phyloP scores from a whole-genome alignment of 2,329 filamentous ascomycete genomes.

The Sarocladium brachiariae region DNA sequence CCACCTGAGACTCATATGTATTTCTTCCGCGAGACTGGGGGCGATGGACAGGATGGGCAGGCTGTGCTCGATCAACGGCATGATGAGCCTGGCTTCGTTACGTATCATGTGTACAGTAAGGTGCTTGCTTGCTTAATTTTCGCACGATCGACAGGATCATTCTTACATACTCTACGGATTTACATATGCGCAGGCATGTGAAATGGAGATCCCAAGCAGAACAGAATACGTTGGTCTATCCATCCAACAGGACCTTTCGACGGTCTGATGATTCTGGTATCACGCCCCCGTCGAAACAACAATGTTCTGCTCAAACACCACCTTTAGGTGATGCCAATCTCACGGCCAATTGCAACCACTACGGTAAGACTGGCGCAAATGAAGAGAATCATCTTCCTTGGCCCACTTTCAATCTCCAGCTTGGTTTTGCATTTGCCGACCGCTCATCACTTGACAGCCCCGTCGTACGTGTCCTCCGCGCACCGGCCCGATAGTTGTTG shows the following conservation, averaged over 20 bases:
- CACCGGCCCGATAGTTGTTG: slow-evolving; percentile 5
- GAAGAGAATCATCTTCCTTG: background rate
- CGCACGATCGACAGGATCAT: too few species aligned
- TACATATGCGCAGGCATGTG: too few species aligned
- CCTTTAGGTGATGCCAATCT: slow-evolving; percentile 2
- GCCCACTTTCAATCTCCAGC: slow-evolving; percentile 7
- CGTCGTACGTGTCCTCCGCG: too few species aligned
- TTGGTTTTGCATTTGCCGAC: background rate
- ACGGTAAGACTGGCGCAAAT: too few species aligned
- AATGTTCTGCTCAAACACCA: background rate
- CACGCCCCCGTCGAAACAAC: background rate
- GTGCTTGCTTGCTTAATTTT: background rate
- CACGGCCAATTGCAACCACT: background rate
- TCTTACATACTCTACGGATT: too few species aligned
- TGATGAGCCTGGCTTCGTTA: background rate
- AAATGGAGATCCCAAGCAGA: too few species aligned
- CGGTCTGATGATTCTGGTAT: too few species aligned
- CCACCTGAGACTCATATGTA: too few species aligned
- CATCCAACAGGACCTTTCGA: too few species aligned
- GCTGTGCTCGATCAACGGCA: background rate
- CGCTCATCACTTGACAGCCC: background rate
- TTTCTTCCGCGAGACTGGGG: too few species aligned
- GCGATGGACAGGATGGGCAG: background rate
- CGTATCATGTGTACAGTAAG: too few species aligned
- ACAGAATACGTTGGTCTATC: too few species aligned